Evolutionary conservation across 1,284 basidiomycete species (phyloP), one percentile per base, ranked within the genome.

Genomic region (Cryptococcus depauperatus): DNA sequence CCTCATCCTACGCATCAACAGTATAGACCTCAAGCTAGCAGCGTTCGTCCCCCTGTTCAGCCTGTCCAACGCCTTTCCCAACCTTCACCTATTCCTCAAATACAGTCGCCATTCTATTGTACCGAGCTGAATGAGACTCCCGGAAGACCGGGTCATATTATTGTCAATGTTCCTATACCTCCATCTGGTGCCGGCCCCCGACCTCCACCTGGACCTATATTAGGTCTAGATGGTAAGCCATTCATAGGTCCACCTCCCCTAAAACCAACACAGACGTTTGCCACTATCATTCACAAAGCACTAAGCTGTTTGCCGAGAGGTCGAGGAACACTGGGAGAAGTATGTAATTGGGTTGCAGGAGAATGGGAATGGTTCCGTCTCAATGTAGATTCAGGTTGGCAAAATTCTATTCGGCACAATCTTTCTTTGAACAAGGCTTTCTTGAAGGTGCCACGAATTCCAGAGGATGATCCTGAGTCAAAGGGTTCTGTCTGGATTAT

Each of bases 391-490:
- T 75, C 75, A 10, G 85, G 84, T 33, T 93, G 90, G 90, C 86
- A 93, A 82, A 90, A 86, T 60, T 92, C 90, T 30, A 84, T 93
- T 41, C 82, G 90, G 34, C 90, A 93, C 67, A 92, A 90, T 66
- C 71, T 95, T 18, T 90, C 87, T 2, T 85, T 88, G 23, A 85
- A 85, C 64, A 81, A 83, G 51, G 85, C 85, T 0, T 92, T 92
- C 71, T 76, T 84, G 63, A 91, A 91, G 70, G 77, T 85, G 61
- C 84, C 88, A 46, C 76, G 84, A 33, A 85, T 82, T 51, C 62
- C 80, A 44, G 88, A 83, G 22, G 86, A 86, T 44, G 85, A 87
- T 62, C 81, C 84, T 46, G 86, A 87, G 47, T 66, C 60, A 11
- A 91, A 91, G 64, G 88, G 87, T 2, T 87, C 82, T 51, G 84